Conservation (phyloP, 768 basidiomycete genomes). For the Hericium coralloides region DNA sequence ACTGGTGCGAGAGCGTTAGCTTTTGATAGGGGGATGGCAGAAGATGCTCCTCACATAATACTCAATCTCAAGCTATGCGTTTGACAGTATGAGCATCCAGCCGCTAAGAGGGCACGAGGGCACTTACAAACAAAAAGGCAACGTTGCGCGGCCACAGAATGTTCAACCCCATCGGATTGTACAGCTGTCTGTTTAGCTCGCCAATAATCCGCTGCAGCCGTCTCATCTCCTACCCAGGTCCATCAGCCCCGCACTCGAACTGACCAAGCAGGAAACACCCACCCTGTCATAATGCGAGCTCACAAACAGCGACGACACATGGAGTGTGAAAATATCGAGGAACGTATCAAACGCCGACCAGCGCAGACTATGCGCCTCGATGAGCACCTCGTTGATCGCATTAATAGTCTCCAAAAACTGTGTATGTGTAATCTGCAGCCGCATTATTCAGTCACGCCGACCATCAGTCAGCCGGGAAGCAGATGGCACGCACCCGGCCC, state of each 20-base stretch:
- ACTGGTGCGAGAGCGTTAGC: background rate
- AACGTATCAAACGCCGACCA: slow-evolving; percentile 72
- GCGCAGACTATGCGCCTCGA: slow-evolving; percentile 74
- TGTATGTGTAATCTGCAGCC: slow-evolving; percentile 72
- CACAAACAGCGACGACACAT: slow-evolving; percentile 62
- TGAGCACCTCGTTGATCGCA: slow-evolving; percentile 79
- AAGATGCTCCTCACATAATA: slow-evolving; percentile 61
- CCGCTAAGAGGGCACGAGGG: background rate
- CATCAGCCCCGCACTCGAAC: background rate
- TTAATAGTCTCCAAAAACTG: slow-evolving; percentile 89
- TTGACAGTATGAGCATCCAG: background rate
- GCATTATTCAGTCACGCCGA: background rate
- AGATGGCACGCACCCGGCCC: slow-evolving; percentile 58
- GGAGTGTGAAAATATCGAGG: slow-evolving; percentile 70
- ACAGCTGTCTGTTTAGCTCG: slow-evolving; percentile 60
- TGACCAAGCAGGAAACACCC: slow-evolving; percentile 9
- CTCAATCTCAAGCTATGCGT: slow-evolving; percentile 83
- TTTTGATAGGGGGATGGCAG: background rate
- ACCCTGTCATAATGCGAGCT: slow-evolving; percentile 82
- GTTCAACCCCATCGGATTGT: slow-evolving; percentile 82
- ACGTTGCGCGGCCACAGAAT: slow-evolving; percentile 78
- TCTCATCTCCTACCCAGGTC: slow-evolving; percentile 58
- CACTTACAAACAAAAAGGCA: slow-evolving; percentile 87
- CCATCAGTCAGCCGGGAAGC: background rate
- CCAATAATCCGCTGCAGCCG: slow-evolving; percentile 55